Evolutionary conservation across 225 moss, liverwort and hornwort genomes (phyloP).

Genomic region (Anthoceros angustus): DNA sequence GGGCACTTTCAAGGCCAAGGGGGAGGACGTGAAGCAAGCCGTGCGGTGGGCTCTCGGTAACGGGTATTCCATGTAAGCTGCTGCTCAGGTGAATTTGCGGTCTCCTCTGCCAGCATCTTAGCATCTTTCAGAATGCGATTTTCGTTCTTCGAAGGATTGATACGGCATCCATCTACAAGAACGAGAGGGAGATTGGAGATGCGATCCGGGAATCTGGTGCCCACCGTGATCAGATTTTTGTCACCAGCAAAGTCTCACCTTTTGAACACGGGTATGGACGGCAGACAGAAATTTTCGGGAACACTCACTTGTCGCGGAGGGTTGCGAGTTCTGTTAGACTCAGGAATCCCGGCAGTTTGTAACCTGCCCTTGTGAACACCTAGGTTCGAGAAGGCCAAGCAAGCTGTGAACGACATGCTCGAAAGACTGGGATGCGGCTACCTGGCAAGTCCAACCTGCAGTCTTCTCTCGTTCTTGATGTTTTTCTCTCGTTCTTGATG

Average conservation of each 20-base stretch:
- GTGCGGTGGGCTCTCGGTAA: constrained; percentile 55
- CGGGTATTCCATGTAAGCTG: constrained; percentile 54
- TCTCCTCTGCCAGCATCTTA: neutral
- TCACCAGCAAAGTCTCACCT: constrained; percentile 81
- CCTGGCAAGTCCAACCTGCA: constrained; percentile 19
- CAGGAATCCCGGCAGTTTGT: neutral
- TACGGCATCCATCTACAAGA: constrained; percentile 80
- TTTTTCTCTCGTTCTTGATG: neutral
- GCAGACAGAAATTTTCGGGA: neutral
- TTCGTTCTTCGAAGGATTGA: constrained; percentile 20
- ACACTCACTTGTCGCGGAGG: neutral
- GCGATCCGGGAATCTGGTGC: constrained; percentile 48
- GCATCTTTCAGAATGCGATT: neutral
- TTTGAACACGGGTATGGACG: constrained; percentile 62
- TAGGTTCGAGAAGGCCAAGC: constrained; percentile 45
- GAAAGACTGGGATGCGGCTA: constrained; percentile 47
- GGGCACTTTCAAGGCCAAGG: constrained; percentile 69
- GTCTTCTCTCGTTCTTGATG: neutral
- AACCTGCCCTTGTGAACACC: neutral
- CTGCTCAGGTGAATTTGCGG: constrained; percentile 4
- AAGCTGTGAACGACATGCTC: constrained; percentile 55
- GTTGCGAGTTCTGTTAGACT: neutral
- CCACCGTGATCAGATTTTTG: constrained; percentile 42
- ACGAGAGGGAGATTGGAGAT: constrained; percentile 69
- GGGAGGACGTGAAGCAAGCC: constrained; percentile 51